Conservation (phyloP, 2,329 filamentous ascomycete genomes). For the Pseudodiploospora longispora region DNA sequence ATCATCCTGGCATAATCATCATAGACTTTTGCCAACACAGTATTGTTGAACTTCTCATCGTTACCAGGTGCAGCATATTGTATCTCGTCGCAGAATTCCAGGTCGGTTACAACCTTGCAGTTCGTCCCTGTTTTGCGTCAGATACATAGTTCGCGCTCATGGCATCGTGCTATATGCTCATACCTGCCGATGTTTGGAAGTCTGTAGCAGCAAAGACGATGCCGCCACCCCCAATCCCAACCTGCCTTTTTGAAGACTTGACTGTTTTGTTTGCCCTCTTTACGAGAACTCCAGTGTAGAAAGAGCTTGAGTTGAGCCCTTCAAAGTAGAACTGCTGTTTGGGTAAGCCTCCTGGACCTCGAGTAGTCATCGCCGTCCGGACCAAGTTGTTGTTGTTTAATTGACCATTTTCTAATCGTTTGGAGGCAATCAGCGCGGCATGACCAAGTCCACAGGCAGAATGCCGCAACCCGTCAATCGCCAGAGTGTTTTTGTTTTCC, state of each 20-base stretch:
- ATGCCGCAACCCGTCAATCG: slow-evolving; percentile 60
- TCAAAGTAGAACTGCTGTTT: slow-evolving; percentile 85
- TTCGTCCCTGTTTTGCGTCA: slow-evolving; percentile 51
- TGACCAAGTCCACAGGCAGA: slow-evolving; percentile 76
- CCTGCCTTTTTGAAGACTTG: slow-evolving; percentile 27
- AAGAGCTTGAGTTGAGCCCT: slow-evolving; percentile 62
- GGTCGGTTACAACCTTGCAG: slow-evolving; percentile 77
- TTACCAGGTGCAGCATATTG: slow-evolving; percentile 90
- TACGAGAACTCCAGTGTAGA: slow-evolving; percentile 67
- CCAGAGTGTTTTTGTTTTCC: slow-evolving; percentile 49
- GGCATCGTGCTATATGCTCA: slow-evolving; percentile 15
- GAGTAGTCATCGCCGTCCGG: slow-evolving; percentile 58
- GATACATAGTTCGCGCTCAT: not conserved
- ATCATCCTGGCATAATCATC: slow-evolving; percentile 63
- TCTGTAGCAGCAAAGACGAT: slow-evolving; percentile 61
- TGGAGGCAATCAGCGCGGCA: slow-evolving; percentile 54
- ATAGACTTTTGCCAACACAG: slow-evolving; percentile 62
- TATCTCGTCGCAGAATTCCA: slow-evolving; percentile 82
- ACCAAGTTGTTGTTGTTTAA: slow-evolving; percentile 38
- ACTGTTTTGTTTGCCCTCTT: slow-evolving; percentile 44
- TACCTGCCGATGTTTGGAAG: slow-evolving; percentile 76
- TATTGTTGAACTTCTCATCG: slow-evolving; percentile 50
- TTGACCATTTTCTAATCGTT: slow-evolving; percentile 38
- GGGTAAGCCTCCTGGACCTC: slow-evolving; percentile 57
- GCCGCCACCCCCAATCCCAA: slow-evolving; percentile 59